Conservation (phyloP, 2,329 filamentous ascomycete genomes). For the Calonectria crousiana region DNA sequence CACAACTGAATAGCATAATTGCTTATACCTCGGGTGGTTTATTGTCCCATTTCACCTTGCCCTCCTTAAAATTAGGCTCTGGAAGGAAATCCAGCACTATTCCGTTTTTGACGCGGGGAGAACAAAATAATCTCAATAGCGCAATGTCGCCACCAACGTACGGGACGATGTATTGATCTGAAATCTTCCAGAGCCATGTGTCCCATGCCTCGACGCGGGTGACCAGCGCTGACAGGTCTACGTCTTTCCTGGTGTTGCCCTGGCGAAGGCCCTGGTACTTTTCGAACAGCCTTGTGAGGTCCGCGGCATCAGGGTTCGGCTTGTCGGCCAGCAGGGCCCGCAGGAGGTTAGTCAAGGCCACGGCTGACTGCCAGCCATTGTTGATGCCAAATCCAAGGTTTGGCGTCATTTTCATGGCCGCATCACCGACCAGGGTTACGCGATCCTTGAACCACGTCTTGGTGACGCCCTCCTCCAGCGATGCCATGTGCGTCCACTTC, state of each 20-base stretch:
- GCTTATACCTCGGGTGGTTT: background rate
- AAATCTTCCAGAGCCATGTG: background rate
- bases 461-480: slow-evolving; percentile 32
- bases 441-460: slow-evolving; percentile 33
- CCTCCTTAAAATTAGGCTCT: background rate
- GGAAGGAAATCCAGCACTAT: background rate
- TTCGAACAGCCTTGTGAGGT: background rate
- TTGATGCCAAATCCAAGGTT: slow-evolving; percentile 35
- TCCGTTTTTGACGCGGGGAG: background rate
- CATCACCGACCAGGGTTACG: slow-evolving; percentile 31
- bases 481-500: background rate
- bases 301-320: background rate
- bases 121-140: background rate
- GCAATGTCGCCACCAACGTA: background rate
- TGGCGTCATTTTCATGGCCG: slow-evolving; percentile 37
- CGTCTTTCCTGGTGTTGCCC: background rate
- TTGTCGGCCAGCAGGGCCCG: background rate
- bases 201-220: background rate
- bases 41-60: background rate
- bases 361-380: slow-evolving; percentile 18
- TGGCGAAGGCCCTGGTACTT: background rate
- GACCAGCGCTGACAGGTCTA: background rate
- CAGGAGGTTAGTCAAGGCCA: background rate
- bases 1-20: background rate
- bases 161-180: background rate